These are phyloP conservation scores for Rostrohypoxylon terebratum DNA, from an alignment of 495 filamentous ascomycete species.

Conservation along the genomic window DNA sequence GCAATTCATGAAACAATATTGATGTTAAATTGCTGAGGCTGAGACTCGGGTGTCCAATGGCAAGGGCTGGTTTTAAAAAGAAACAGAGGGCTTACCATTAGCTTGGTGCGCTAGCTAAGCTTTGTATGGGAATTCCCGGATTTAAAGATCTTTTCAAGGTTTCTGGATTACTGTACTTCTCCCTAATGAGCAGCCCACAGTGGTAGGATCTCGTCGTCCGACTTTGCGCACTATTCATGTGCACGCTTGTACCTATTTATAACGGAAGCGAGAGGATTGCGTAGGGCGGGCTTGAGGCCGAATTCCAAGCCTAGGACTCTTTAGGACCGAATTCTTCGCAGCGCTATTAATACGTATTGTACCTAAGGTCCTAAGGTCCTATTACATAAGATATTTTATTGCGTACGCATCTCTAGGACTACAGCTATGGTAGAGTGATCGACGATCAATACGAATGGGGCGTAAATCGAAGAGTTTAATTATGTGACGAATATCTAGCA, in stretches of 20 bases:
- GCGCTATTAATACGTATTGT: no score
- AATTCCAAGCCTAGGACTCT: slow-evolving; percentile 3
- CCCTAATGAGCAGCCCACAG: background rate
- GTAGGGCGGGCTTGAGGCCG: background rate
- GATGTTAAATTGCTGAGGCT: slow-evolving; percentile 34
- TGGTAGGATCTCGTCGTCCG: background rate
- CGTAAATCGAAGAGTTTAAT: background rate
- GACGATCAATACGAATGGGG: background rate
- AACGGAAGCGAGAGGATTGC: slow-evolving; percentile 14
- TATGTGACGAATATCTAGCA: slow-evolving; percentile 4
- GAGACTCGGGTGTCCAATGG: slow-evolving; percentile 38
- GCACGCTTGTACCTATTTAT: slow-evolving; percentile 27
- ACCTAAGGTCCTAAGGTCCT: no score
- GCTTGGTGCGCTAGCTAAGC: slow-evolving; percentile 27
- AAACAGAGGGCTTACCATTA: slow-evolving; percentile 29
- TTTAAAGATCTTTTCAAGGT: slow-evolving; percentile 22
- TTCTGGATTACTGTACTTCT: slow-evolving; percentile 28
- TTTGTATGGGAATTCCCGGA: slow-evolving; percentile 25
- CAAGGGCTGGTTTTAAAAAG: slow-evolving; percentile 38
- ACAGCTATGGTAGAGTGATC: background rate
- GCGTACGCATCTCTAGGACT: background rate
- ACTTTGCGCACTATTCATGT: background rate
- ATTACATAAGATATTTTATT: background rate
- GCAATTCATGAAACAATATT: slow-evolving; percentile 39
- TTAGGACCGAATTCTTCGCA: slow-evolving; percentile 2